Percentiles rank a stretch among this genome's conserved stretches.
Evolutionary conservation across 2,329 filamentous ascomycete genomes (phyloP).

Genomic region (Aspergillus sp.): DNA sequence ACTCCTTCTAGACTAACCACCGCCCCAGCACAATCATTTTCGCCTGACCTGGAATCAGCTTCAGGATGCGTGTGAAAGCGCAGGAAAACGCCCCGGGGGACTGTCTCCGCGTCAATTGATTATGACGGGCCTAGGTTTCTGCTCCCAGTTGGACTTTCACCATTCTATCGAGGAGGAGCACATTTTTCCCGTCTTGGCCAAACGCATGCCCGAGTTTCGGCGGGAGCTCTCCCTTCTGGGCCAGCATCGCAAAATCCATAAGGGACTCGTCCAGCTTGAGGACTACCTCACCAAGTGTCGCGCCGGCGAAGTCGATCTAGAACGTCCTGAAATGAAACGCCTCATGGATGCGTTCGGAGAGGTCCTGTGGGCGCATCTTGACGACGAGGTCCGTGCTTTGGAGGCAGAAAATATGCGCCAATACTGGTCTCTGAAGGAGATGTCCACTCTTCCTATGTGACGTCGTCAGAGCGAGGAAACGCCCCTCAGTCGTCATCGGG

Average conservation of each 20-base stretch:
- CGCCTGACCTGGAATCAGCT: conserved; percentile 70
- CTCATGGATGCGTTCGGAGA: conserved; percentile 75
- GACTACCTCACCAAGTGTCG: conserved; percentile 63
- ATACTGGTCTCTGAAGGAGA: conserved; percentile 76
- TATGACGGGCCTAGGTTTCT: conserved; percentile 65
- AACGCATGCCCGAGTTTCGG: conserved; percentile 75
- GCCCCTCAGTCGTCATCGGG: not conserved
- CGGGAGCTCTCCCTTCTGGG: conserved; percentile 63
- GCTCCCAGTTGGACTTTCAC: conserved; percentile 68
- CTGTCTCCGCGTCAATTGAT: conserved; percentile 71
- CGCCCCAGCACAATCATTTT: conserved; percentile 69
- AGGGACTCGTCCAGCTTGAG: conserved; percentile 66
- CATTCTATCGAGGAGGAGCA: conserved; percentile 80
- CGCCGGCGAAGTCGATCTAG: conserved; percentile 59
- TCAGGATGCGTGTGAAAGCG: conserved; percentile 60
- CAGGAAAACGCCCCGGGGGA: conserved; percentile 55
- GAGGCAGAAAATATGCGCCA: conserved; percentile 83
- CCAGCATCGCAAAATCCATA: conserved; percentile 78
- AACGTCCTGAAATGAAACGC: conserved; percentile 58
- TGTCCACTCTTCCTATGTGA: conserved; percentile 66
- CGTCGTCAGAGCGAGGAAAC: not conserved
- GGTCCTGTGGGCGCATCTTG: conserved; percentile 78
- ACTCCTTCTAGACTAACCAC: conserved; percentile 12
- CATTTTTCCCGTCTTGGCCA: conserved; percentile 74
- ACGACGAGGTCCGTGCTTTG: conserved; percentile 76